Conservation (phyloP, 1,139 yeast genomes). For the Saccharomyces hybrid region DNA sequence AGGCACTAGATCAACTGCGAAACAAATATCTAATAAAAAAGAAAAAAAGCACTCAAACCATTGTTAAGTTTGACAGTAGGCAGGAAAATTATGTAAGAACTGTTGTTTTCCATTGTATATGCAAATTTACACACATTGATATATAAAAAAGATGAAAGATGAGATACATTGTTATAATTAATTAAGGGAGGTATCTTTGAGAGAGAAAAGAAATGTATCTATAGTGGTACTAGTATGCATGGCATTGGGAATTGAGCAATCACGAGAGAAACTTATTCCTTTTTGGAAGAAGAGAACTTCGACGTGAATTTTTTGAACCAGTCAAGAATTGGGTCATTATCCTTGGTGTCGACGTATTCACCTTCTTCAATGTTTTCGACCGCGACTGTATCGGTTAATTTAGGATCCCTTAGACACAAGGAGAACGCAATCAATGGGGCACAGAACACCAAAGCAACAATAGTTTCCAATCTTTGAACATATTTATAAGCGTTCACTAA, state of each 20-base stretch:
- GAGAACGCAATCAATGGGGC: conserved; percentile 44
- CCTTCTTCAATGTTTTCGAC: conserved; percentile 36
- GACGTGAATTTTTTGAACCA: conserved; percentile 13
- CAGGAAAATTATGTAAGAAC: not conserved
- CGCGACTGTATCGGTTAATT: conserved; percentile 33
- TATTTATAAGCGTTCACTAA: conserved; percentile 52
- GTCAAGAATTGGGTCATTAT: conserved; percentile 35
- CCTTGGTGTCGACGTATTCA: conserved; percentile 33
- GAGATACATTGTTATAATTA: not conserved
- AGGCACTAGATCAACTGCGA: too few species aligned
- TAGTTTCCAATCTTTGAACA: conserved; percentile 50
- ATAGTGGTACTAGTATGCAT: not conserved
- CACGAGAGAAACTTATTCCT: not conserved
- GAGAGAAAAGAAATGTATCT: not conserved
- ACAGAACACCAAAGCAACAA: conserved; percentile 51
- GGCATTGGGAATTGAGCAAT: not conserved
- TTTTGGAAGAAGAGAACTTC: not conserved
- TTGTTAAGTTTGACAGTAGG: too few species aligned
- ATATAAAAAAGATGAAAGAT: not conserved
- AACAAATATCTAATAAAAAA: too few species aligned
- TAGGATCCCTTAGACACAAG: conserved; percentile 50
- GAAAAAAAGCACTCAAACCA: too few species aligned
- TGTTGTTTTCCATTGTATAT: not conserved
- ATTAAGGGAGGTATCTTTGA: not conserved
- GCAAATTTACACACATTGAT: not conserved